Percentiles rank a stretch among this genome's conserved stretches.
These are phyloP conservation scores for Pyrenopolyporus hunteri DNA, from an alignment of 495 filamentous ascomycete genomes.

Conservation along the genomic window DNA sequence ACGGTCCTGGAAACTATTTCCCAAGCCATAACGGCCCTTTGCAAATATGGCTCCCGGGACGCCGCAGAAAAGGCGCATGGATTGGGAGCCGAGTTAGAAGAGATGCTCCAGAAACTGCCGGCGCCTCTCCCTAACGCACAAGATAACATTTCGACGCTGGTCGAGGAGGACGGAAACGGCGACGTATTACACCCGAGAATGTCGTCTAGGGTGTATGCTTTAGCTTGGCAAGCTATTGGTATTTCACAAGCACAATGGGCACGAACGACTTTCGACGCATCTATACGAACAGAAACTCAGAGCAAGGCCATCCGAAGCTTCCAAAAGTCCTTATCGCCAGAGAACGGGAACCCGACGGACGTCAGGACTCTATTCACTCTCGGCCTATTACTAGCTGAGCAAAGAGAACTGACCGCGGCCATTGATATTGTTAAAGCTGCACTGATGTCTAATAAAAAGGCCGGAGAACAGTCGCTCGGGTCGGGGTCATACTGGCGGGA, in stretches of 20 bases:
- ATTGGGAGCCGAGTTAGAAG: conserved; percentile 68
- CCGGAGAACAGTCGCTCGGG: conserved; percentile 43
- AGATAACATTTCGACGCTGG: conserved; percentile 34
- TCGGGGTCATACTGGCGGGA: conserved; percentile 55
- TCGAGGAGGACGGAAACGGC: conserved; percentile 43
- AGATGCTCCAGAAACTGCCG: conserved; percentile 57
- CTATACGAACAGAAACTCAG: conserved; percentile 70
- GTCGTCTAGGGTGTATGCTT: conserved; percentile 61
- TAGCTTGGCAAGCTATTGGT: conserved; percentile 80
- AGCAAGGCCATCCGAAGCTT: conserved; percentile 75
- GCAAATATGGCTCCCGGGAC: conserved; percentile 73
- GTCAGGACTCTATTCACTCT: conserved; percentile 79
- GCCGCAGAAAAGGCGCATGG: conserved; percentile 78
- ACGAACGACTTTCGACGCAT: conserved; percentile 73
- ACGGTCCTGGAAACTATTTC: conserved; percentile 75
- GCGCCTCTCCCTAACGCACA: conserved; percentile 29
- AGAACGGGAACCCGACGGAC: conserved; percentile 64
- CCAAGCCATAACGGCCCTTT: conserved; percentile 79
- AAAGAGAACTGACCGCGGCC: conserved; percentile 74
- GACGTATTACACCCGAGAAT: conserved; percentile 52
- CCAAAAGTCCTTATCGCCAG: conserved; percentile 69
- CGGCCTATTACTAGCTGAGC: conserved; percentile 80
- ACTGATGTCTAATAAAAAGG: conserved; percentile 50
- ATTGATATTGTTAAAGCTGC: conserved; percentile 74
- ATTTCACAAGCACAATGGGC: conserved; percentile 86